Evolutionary conservation across 2,329 filamentous ascomycete species (phyloP).

Genomic region (Sporothrix inflata): DNA sequence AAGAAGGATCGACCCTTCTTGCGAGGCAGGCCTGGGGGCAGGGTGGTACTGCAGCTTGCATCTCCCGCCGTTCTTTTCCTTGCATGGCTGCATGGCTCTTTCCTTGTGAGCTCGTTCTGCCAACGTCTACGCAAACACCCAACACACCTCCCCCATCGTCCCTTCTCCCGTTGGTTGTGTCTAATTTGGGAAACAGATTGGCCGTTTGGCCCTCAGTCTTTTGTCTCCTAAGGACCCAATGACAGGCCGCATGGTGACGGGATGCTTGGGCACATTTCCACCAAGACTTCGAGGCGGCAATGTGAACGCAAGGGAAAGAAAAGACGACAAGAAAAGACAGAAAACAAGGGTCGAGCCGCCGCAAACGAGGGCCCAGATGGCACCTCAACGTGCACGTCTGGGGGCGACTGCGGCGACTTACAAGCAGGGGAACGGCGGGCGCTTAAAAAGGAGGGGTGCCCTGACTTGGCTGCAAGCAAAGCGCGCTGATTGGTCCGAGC

Average conservation of each 20-base stretch:
- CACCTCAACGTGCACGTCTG: neutral
- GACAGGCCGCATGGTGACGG: slow-evolving; percentile 12
- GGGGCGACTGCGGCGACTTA: slow-evolving; percentile 26
- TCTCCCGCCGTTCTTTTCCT: slow-evolving; percentile 8
- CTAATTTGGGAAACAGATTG: slow-evolving; percentile 28
- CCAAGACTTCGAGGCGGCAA: neutral
- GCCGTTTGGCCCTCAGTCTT: slow-evolving; percentile 1
- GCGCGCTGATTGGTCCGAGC: slow-evolving; percentile 28
- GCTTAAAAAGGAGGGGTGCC: slow-evolving; percentile 30
- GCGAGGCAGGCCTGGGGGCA: neutral
- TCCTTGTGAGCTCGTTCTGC: neutral
- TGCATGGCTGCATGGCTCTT: neutral
- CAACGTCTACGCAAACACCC: neutral
- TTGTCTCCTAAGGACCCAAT: slow-evolving; percentile 6
- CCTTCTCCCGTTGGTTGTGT: slow-evolving; percentile 14
- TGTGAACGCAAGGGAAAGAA: neutral
- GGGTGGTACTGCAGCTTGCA: slow-evolving; percentile 26
- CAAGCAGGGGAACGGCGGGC: slow-evolving; percentile 28
- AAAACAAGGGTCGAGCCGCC: slow-evolving; percentile 12
- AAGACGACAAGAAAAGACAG: neutral
- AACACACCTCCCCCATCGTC: neutral
- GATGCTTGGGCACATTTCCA: neutral
- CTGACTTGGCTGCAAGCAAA: slow-evolving; percentile 9
- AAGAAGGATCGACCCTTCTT: neutral
- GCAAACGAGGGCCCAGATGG: neutral